Evolutionary conservation across 108 stramenopile genomes (phyloP).

Genomic region (Seminavis robusta): DNA sequence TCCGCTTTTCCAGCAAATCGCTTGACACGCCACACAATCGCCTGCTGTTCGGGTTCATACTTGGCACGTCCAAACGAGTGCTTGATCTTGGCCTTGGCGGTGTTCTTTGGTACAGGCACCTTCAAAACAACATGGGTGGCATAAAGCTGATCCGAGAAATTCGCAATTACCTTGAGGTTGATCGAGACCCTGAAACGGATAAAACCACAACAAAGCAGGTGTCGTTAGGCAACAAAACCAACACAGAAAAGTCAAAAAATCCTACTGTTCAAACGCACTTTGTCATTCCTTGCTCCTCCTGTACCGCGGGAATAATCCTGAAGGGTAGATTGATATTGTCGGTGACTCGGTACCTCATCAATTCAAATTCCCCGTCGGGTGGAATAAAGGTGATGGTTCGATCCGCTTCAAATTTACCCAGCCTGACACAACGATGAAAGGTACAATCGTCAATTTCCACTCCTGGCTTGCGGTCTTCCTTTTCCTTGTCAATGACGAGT

Average conservation of each 20-base stretch:
- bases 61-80: conserved; percentile 90
- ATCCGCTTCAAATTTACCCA: conserved; percentile 99
- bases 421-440: conserved; percentile 96
- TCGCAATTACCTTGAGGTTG: conserved; percentile 93
- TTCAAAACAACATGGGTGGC: conserved; percentile 95
- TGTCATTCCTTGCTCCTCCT: conserved; percentile 89
- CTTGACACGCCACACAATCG: conserved; percentile 99
- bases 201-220: too few relatives aligned
- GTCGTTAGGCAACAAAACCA: too few relatives aligned
- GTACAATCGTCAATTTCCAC: conserved; percentile 99
- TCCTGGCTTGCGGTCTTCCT: conserved; percentile 67
- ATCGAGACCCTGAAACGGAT: too few relatives aligned
- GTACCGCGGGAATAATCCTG: conserved; percentile 92
- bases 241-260: too few relatives aligned
- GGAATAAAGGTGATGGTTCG: conserved; percentile 99
- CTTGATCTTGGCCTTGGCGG: conserved; percentile 93
- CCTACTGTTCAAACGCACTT: too few relatives aligned
- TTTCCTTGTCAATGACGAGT: conserved; percentile 97
- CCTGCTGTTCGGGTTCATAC: conserved; percentile 97
- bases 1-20: conserved; percentile 94
- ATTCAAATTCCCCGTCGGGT: conserved; percentile 99
- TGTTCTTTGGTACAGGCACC: conserved; percentile 96
- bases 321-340: conserved; percentile 96
- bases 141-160: conserved; percentile 91
- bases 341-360: conserved; percentile 97